Percentiles rank a stretch among this genome's conserved stretches.
These are phyloP conservation scores for Pseudotulostoma volvatum DNA, from an alignment of 495 filamentous ascomycete species.

Conservation along the genomic window DNA sequence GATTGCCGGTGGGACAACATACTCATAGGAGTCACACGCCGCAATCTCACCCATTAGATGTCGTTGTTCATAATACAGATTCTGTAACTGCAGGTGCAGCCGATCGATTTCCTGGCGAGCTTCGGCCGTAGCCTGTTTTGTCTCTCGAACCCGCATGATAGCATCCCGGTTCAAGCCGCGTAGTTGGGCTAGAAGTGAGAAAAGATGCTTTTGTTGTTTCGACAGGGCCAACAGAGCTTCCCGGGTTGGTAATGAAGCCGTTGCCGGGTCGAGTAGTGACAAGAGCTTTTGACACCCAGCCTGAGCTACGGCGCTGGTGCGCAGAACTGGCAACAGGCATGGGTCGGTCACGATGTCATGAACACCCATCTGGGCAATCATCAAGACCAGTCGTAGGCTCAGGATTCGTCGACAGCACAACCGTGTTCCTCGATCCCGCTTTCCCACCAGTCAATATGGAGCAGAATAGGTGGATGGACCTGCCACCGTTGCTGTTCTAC, in stretches of 20 bases:
- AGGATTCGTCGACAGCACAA: too few relatives aligned
- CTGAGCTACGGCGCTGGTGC: slow-evolving; percentile 50
- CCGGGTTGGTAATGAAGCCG: slow-evolving; percentile 21
- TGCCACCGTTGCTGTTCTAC: too few relatives aligned
- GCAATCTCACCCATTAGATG: slow-evolving; percentile 80
- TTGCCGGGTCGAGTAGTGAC: slow-evolving; percentile 34
- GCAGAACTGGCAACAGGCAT: slow-evolving; percentile 51
- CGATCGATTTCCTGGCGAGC: slow-evolving; percentile 80
- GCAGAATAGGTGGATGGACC: too few relatives aligned
- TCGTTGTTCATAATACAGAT: slow-evolving; percentile 89
- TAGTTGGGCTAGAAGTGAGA: slow-evolving; percentile 63
- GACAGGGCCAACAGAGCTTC: slow-evolving; percentile 46
- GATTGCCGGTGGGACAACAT: slow-evolving; percentile 18
- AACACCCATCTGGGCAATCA: slow-evolving; percentile 32
- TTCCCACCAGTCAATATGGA: too few relatives aligned
- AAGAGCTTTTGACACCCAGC: slow-evolving; percentile 61
- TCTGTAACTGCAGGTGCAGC: slow-evolving; percentile 83
- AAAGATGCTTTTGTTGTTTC: slow-evolving; percentile 63
- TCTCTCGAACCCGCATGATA: slow-evolving; percentile 63
- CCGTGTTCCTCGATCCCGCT: too few relatives aligned
- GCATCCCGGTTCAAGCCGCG: slow-evolving; percentile 71
- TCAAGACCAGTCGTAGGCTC: too few relatives aligned
- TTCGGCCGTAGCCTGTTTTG: slow-evolving; percentile 74
- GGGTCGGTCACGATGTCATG: slow-evolving; percentile 54
- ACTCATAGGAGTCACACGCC: slow-evolving; percentile 88